Evolutionary conservation across 345 rosid species (phyloP).

Genomic region (Pistacia vera): DNA sequence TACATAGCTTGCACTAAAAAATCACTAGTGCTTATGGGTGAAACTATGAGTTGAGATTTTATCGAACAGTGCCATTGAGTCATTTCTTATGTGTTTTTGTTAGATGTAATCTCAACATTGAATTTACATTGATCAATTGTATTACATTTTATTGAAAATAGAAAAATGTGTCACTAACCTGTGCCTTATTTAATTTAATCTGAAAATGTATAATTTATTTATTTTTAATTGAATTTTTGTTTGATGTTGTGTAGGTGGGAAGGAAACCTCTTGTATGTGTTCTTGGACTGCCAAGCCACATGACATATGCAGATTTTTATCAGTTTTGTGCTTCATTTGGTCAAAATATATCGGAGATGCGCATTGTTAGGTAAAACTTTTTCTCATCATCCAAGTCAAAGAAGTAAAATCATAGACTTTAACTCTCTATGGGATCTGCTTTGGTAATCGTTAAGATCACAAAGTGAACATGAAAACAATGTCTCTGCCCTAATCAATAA

Average conservation of each 20-base stretch:
- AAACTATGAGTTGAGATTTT: neutral
- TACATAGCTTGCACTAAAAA: neutral
- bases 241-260: constrained; percentile 57
- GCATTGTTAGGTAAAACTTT: constrained; percentile 83
- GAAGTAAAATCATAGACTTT: too few relatives aligned
- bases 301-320: constrained; percentile 97
- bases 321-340: constrained; percentile 95
- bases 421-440: neutral
- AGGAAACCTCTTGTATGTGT: constrained; percentile 86
- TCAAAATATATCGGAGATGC: constrained; percentile 84
- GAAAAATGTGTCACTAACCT: too few relatives aligned
- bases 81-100: neutral
- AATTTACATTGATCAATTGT: neutral
- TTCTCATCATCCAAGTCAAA: too few relatives aligned
- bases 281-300: constrained; percentile 89
- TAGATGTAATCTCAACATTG: too few relatives aligned
- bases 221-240: neutral
- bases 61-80: neutral
- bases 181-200: too few relatives aligned
- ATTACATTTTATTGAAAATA: too few relatives aligned
- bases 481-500: neutral
- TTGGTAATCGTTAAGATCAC: neutral
- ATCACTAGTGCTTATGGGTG: neutral
- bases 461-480: neutral
- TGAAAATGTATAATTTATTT: neutral